Percentiles rank a stretch among this genome's conserved stretches.
These are phyloP conservation scores for Tephrocybe sp. DNA, from an alignment of 768 basidiomycete genomes.

Conservation along the genomic window DNA sequence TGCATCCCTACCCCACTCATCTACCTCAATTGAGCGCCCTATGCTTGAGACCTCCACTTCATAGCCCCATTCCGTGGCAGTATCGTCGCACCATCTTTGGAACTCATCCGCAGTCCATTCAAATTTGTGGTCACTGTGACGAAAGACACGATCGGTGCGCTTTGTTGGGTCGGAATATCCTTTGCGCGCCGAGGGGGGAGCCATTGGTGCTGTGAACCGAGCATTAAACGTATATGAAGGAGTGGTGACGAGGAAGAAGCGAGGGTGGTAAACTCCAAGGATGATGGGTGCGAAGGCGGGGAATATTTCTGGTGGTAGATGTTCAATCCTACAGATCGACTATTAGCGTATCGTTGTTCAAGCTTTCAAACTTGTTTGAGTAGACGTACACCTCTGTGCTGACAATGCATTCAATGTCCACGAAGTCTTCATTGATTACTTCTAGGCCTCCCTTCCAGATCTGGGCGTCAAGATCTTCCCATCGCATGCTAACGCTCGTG, in stretches of 20 bases:
- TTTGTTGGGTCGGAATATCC: slow-evolving; percentile 76
- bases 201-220: slow-evolving; percentile 62
- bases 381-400: slow-evolving; percentile 75
- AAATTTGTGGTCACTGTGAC: slow-evolving; percentile 85
- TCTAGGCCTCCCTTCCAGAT: slow-evolving; percentile 80
- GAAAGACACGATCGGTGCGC: slow-evolving; percentile 71
- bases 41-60: slow-evolving; percentile 57
- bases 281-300: slow-evolving; percentile 66
- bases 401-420: slow-evolving; percentile 69
- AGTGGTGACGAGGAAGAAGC: slow-evolving; percentile 75
- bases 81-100: slow-evolving; percentile 52
- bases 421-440: slow-evolving; percentile 62
- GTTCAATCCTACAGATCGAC: slow-evolving; percentile 64
- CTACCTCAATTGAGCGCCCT: slow-evolving; percentile 57
- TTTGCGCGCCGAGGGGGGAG: slow-evolving; percentile 38
- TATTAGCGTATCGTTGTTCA: neutral
- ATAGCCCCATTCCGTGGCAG: slow-evolving; percentile 73
- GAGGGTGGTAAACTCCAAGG: slow-evolving; percentile 78
- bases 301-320: slow-evolving; percentile 61
- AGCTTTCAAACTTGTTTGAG: too few species aligned
- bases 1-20: slow-evolving; percentile 73
- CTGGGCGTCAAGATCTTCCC: slow-evolving; percentile 66
- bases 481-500: slow-evolving; percentile 43
- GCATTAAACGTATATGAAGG: slow-evolving; percentile 85
- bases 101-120: slow-evolving; percentile 88